phyloP scores from a whole-genome alignment of 2,329 filamentous ascomycete genomes.

The Sclerotinia minor region DNA sequence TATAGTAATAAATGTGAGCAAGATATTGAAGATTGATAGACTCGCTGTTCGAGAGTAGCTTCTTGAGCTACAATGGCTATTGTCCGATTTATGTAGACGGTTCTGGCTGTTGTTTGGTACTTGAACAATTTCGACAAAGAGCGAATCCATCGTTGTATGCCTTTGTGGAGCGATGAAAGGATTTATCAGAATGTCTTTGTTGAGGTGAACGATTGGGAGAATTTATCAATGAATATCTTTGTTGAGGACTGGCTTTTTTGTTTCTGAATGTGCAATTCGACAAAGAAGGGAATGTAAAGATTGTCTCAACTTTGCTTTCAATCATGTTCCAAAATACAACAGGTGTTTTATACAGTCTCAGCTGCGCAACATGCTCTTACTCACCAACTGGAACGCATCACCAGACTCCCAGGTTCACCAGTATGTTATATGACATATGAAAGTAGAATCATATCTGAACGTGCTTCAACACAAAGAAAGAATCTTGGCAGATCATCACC shows the following conservation, averaged over 20 bases:
- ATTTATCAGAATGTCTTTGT: neutral
- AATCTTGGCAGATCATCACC: neutral
- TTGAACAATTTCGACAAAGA: neutral
- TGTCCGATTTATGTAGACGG: constrained; percentile 13
- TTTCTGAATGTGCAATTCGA: neutral
- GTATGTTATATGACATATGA: neutral
- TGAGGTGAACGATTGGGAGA: neutral
- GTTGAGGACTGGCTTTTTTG: neutral
- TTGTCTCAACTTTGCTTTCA: neutral
- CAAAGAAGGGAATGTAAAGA: neutral
- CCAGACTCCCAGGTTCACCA: neutral
- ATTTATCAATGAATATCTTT: neutral
- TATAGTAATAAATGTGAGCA: too few species aligned
- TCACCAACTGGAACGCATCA: neutral
- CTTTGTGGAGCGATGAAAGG: neutral
- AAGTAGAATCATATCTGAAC: neutral
- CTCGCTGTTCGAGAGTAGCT: neutral
- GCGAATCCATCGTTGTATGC: neutral
- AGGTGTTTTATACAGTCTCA: neutral
- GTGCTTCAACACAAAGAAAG: neutral
- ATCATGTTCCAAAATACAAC: neutral
- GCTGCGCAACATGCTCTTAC: neutral
- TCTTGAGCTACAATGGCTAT: constrained; percentile 1
- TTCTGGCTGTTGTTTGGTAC: neutral
- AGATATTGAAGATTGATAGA: neutral